Conservation (phyloP, 495 filamentous ascomycete genomes). For the Tricharina praecox region DNA sequence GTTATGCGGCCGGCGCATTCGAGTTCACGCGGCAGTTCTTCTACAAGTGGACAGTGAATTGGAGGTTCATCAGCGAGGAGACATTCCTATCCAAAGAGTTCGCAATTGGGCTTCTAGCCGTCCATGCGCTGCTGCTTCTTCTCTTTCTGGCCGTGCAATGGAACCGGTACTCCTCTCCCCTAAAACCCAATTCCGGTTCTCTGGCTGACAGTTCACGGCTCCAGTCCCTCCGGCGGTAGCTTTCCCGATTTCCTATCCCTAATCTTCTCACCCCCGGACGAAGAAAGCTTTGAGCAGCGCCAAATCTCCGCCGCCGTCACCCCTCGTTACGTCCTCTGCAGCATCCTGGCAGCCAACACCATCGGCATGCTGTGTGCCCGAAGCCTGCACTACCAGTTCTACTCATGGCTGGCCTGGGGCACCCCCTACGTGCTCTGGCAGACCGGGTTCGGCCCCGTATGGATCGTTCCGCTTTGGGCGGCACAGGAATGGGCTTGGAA, state of each 20-base stretch:
- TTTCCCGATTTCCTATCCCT: constrained; percentile 28
- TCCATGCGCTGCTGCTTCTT: constrained; percentile 49
- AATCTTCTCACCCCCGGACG: constrained; percentile 28
- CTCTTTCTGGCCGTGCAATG: constrained; percentile 43
- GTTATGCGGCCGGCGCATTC: constrained; percentile 68
- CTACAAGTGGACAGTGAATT: constrained; percentile 98
- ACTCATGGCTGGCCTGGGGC: constrained; percentile 78
- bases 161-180: constrained; percentile 22
- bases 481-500: constrained; percentile 96
- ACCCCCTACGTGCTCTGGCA: constrained; percentile 85
- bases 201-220: background rate
- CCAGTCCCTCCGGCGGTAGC: constrained; percentile 28
- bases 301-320: constrained; percentile 43
- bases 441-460: constrained; percentile 51
- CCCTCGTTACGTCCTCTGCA: constrained; percentile 57
- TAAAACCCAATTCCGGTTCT: background rate
- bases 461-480: constrained; percentile 59
- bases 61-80: constrained; percentile 78
- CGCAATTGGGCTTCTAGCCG: constrained; percentile 44
- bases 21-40: constrained; percentile 78
- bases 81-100: constrained; percentile 62
- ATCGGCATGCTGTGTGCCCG: constrained; percentile 83
- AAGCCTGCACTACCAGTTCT: constrained; percentile 94
- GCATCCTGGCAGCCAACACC: constrained; percentile 59
- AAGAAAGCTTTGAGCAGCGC: constrained; percentile 36